Base-by-base conservation (phyloP, 257 asterid genomes). In the Datura wrightii region DNA sequence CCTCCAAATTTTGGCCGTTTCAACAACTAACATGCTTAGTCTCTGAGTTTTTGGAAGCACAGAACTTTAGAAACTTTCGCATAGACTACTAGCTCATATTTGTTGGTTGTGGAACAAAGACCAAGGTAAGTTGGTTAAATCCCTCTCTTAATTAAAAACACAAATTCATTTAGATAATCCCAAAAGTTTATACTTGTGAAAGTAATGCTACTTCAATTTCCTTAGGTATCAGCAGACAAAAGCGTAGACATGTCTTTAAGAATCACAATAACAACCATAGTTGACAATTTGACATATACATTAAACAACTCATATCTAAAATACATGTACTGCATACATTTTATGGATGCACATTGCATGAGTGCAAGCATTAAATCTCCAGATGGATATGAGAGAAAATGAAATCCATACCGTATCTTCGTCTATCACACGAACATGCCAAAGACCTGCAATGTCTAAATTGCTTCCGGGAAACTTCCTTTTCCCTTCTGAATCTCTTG, bases 401-500 rank as follows among this genome's bases (percentile, higher is more conserved):
- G 46, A 76, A 76, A 50, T 19, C 18, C 90, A 55, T 88, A 93
- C 97, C 93, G 48, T 83, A 15, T 88, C 82, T 69, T 82, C 82
- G 76, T 83, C 59, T 16, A 89, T 69, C 42, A 85, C 90, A 79
- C 58, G 88, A 82, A 67, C 39, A 76, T 85, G 79, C 85, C 78
- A 72, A 42, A 89, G 70, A 78, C 53, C 76, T 62, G 83, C 87
- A 72, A 80, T 14, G 13, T 84, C 87, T 15, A 65, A 53, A 76
- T 83, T 54, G 80, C 86, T 89, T 65, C 87, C 90, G 3, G 86
- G 90, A 67, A 90, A 86, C 85, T 91, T 91, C 87, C 91, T 85
- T 87, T 86, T 86, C 13, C 92, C 92, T 79, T 90, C 92, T n/a
- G 95, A 91, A 85, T 88, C 62, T 86, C 83, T 90, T 5, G 92